A percentile compares a stretch with the other conserved stretches of the same genome.
These are phyloP conservation scores for Lachnellula subtilissima DNA, from an alignment of 2,329 filamentous ascomycete species.

Conservation along the genomic window DNA sequence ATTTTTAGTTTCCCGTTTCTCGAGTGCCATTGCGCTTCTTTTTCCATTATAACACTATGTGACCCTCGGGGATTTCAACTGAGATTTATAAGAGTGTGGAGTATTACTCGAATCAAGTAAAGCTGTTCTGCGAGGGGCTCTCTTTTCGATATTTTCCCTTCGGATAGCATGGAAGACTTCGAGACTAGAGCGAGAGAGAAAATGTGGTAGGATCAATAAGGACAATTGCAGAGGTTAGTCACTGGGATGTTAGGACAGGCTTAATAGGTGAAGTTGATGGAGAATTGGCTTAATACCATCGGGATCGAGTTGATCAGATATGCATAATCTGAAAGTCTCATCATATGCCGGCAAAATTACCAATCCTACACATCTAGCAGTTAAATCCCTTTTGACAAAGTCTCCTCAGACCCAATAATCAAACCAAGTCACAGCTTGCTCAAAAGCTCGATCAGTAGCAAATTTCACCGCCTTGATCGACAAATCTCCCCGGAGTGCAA, in stretches of 20 bases:
- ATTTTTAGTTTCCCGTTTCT: constrained; percentile 15
- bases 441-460: constrained; percentile 6
- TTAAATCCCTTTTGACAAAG: too few species aligned
- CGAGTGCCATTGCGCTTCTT: constrained; percentile 27
- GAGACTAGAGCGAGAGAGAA: not conserved
- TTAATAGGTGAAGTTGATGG: not conserved
- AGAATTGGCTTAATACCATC: too few species aligned
- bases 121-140: not conserved
- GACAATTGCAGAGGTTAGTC: not conserved
- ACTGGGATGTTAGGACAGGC: not conserved
- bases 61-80: not conserved
- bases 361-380: too few species aligned
- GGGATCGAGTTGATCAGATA: too few species aligned
- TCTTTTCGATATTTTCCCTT: constrained; percentile 3
- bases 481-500: constrained; percentile 49
- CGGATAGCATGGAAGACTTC: constrained; percentile 1
- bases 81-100: constrained; percentile 6
- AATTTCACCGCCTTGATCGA: not conserved
- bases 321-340: too few species aligned
- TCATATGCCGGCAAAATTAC: too few species aligned
- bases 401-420: not conserved
- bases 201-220: not conserved
- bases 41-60: constrained; percentile 11
- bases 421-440: constrained; percentile 8
- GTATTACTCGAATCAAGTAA: not conserved